Conservation (phyloP, 2,329 filamentous ascomycete genomes). For the Exophiala oligosperma region DNA sequence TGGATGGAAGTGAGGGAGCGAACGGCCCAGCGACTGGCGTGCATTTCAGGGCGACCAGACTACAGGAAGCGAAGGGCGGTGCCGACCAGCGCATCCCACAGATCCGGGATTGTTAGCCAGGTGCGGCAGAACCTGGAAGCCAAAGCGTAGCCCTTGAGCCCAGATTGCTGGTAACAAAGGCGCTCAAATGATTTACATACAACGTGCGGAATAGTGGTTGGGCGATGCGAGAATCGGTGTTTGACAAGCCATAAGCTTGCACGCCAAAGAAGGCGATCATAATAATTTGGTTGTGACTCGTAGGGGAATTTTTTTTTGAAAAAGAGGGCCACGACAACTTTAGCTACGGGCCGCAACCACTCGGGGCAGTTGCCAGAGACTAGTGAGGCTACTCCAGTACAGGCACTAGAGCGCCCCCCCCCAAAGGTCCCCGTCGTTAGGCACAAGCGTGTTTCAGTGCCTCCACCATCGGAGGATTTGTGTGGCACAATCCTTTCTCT, state of each 20-base stretch:
- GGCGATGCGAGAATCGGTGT: too few species aligned
- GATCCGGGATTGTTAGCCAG: not conserved
- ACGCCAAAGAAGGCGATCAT: too few species aligned
- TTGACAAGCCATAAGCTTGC: too few species aligned
- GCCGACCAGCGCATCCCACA: not conserved
- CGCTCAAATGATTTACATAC: not conserved
- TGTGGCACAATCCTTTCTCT: not conserved
- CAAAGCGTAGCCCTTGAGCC: not conserved
- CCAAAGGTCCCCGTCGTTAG: not conserved
- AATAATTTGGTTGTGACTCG: too few species aligned
- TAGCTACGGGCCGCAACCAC: not conserved
- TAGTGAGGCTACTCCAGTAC: too few species aligned
- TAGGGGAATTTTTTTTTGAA: too few species aligned
- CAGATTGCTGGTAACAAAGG: not conserved
- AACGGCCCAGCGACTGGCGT: not conserved
- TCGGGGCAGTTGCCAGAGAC: not conserved
- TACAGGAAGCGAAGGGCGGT: not conserved
- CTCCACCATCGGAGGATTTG: constrained; percentile 1
- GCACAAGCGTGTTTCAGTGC: constrained; percentile 12
- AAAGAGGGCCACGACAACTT: not conserved
- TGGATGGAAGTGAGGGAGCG: not conserved
- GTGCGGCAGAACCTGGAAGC: not conserved
- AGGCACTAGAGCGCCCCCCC: not conserved
- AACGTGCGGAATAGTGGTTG: too few species aligned
- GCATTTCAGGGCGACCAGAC: not conserved